Evolutionary conservation across 129 eudicot genomes (phyloP).

Genomic region (Dittrichia graveolens): DNA sequence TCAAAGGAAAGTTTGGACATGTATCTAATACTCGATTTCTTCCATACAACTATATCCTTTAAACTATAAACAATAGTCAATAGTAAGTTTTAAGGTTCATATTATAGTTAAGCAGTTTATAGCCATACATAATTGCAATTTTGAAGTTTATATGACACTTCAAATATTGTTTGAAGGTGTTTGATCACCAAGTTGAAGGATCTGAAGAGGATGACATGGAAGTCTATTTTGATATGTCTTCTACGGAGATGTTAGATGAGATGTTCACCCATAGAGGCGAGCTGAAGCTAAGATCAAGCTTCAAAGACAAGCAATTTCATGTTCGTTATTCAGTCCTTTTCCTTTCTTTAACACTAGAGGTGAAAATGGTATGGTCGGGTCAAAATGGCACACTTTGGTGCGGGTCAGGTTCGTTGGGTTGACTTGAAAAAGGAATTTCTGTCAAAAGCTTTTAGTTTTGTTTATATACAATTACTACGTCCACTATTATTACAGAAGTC

Average conservation of each 20-base stretch:
- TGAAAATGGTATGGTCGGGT: neutral
- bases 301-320: constrained; percentile 51
- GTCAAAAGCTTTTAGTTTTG: neutral
- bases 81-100: neutral
- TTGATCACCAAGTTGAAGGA: constrained; percentile 40
- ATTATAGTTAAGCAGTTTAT: neutral
- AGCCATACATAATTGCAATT: neutral
- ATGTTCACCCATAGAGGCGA: constrained; percentile 84
- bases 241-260: constrained; percentile 78
- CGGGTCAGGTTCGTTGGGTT: neutral
- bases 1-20: too few species aligned
- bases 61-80: too few species aligned
- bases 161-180: constrained; percentile 32
- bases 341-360: neutral
- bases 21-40: too few species aligned
- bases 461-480: neutral
- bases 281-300: constrained; percentile 71
- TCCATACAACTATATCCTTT: too few species aligned
- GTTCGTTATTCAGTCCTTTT: constrained; percentile 27
- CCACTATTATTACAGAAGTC: neutral
- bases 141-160: constrained; percentile 12
- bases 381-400: neutral
- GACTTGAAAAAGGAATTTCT: neutral
- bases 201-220: constrained; percentile 38
- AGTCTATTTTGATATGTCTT: constrained; percentile 42